Evolutionary conservation across 208 protist species (phyloP).

Genomic region (Vickermania spadyakhi): DNA sequence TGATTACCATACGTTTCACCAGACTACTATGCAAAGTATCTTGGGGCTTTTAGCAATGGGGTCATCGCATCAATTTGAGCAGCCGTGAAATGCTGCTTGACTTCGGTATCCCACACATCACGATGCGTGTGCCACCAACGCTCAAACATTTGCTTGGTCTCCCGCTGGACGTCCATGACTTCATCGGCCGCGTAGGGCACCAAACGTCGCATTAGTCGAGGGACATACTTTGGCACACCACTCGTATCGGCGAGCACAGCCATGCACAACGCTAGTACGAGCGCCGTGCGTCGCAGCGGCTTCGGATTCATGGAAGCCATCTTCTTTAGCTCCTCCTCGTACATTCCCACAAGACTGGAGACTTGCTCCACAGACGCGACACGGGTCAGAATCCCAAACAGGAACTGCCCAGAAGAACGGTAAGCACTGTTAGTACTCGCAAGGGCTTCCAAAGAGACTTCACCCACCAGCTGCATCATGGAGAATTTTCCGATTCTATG

Average conservation of each 20-base stretch:
- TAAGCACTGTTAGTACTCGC: constrained; percentile 35
- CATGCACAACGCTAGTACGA: constrained; percentile 61
- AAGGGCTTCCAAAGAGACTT: constrained; percentile 34
- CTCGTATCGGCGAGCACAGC: constrained; percentile 39
- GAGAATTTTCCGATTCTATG: constrained; percentile 73
- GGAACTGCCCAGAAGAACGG: constrained; percentile 25
- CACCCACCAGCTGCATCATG: constrained; percentile 35
- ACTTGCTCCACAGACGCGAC: constrained; percentile 65
- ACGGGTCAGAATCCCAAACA: constrained; percentile 54
- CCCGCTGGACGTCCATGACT: constrained; percentile 27
- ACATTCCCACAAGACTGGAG: constrained; percentile 22
- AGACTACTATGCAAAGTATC: constrained; percentile 71
- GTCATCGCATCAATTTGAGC: constrained; percentile 41
- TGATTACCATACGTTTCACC: too few species aligned
- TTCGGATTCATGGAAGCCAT: background rate
- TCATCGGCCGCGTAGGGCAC: constrained; percentile 21
- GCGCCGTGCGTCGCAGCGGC: constrained; percentile 15
- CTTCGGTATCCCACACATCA: constrained; percentile 53
- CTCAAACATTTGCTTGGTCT: constrained; percentile 46
- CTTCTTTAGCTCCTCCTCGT: constrained; percentile 15
- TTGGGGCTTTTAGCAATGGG: constrained; percentile 29
- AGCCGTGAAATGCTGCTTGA: constrained; percentile 44
- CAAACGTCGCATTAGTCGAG: constrained; percentile 44
- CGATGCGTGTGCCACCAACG: constrained; percentile 75
- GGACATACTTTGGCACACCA: constrained; percentile 37